Evolutionary conservation across 2,329 filamentous ascomycete genomes (phyloP).

Genomic region (Stenocarpella maydis): DNA sequence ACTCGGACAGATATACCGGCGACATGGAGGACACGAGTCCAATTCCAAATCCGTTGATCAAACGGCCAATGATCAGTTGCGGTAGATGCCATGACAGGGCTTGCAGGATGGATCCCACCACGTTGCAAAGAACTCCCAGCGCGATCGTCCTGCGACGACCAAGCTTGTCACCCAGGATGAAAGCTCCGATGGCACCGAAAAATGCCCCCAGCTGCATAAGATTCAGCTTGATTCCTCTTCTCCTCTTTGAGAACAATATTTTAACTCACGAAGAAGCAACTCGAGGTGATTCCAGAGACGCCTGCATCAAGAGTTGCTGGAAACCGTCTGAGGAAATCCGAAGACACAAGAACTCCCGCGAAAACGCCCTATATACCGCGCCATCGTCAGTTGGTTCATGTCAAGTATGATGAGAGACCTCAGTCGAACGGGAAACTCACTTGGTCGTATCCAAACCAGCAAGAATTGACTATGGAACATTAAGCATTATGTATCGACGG

Average conservation of each 20-base stretch:
- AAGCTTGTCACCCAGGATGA: slow-evolving; percentile 45
- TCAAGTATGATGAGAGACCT: not conserved
- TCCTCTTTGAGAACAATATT: not conserved
- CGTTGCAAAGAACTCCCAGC: slow-evolving; percentile 45
- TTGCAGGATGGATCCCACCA: slow-evolving; percentile 47
- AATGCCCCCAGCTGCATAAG: slow-evolving; percentile 44
- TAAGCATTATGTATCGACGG: not conserved
- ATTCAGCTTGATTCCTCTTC: not conserved
- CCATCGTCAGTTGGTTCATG: not conserved
- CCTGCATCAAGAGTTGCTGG: slow-evolving; percentile 48
- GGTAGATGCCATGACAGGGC: slow-evolving; percentile 46
- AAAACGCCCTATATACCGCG: slow-evolving; percentile 48
- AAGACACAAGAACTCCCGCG: slow-evolving; percentile 51
- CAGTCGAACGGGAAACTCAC: not conserved
- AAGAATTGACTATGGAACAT: slow-evolving; percentile 28
- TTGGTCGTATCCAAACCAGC: slow-evolving; percentile 36
- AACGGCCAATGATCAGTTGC: slow-evolving; percentile 52
- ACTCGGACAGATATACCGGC: slow-evolving; percentile 47
- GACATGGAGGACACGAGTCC: slow-evolving; percentile 47
- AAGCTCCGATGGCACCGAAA: slow-evolving; percentile 44
- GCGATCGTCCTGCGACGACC: slow-evolving; percentile 45
- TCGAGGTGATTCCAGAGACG: slow-evolving; percentile 54
- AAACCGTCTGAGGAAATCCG: slow-evolving; percentile 49
- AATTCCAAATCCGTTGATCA: slow-evolving; percentile 52
- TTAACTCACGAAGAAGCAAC: slow-evolving; percentile 49